Evolutionary conservation across 257 asterid genomes (phyloP), one percentile per base, ranked within the genome.

Genomic region (Cinchona pubescens): DNA sequence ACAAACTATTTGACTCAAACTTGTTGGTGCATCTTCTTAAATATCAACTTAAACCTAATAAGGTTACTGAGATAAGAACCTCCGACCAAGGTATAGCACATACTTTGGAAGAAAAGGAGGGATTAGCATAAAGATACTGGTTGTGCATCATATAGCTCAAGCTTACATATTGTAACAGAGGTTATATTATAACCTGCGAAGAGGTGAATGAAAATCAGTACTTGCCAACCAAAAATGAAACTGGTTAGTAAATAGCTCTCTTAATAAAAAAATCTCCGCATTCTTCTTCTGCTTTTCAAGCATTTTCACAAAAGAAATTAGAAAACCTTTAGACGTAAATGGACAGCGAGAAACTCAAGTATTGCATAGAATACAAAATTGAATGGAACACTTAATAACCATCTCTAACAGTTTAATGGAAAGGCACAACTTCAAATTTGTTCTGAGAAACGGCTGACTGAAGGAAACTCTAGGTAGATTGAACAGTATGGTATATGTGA

Each of bases 21-120:
- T 55, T 27, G 55, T 55, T 37, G 40, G 38, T 34, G 34, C 53
- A 74, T 25, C 67, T 11, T 35, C 67, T 30, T 25, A 7, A 35
- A 18, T 3, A 25, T 11, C 1, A 73, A 45, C 19, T 35, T 29
- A 10, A 38, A 55, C 69, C 62, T 56, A 48, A 29, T 38, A 30
- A 14, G 60, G 14, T 30, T 37, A n/a, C 2, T 45, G 21, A 63
- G 21, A 19, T 62, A 74, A 74, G 71, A 60, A 25, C 61, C 78
- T 74, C 3, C 13, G 21, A 49, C 51, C 13, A 49, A 27, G 10
- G 27, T 55, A 4, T 25, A 34, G 51, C 38, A 51, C 34, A 38
- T 16, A 30, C 2, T 5, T 25, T 2, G 12, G 21, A 43, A 6
- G 21, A 68, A n/a, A 29, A 6, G 56, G 43, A 16, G 27, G 58